phyloP scores from a whole-genome alignment of 805 yeast species.

The Candida andamanensis region DNA sequence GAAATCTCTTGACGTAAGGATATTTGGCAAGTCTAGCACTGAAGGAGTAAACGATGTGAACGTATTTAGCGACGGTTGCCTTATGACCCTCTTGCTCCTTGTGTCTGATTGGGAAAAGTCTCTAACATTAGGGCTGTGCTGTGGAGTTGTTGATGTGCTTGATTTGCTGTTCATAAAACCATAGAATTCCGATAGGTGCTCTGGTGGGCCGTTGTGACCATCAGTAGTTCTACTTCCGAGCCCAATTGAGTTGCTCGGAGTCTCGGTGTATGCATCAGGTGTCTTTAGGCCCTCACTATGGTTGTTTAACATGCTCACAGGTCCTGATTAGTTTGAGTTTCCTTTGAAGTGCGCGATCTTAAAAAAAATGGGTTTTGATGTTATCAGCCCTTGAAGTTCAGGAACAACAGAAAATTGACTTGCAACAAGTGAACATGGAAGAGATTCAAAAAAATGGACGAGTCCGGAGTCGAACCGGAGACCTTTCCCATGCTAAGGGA shows the following conservation, averaged over 20 bases:
- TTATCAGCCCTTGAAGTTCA: neutral
- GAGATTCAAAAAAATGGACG: slow-evolving; percentile 26
- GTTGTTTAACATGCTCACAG: neutral
- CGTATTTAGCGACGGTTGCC: slow-evolving; percentile 34
- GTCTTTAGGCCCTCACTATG: neutral
- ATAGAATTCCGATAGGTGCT: slow-evolving; percentile 59
- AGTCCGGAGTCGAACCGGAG: slow-evolving; percentile 43
- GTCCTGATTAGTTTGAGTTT: neutral
- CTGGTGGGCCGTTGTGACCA: slow-evolving; percentile 28
- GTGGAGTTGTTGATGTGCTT: slow-evolving; percentile 9
- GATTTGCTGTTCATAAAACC: slow-evolving; percentile 38
- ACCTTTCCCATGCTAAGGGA: slow-evolving; percentile 47
- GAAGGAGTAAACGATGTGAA: slow-evolving; percentile 48
- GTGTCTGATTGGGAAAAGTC: slow-evolving; percentile 6
- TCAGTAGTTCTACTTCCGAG: neutral
- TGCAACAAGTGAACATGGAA: no score
- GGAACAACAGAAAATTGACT: neutral
- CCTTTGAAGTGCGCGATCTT: neutral
- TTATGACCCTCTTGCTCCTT: slow-evolving; percentile 4
- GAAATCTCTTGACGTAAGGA: slow-evolving; percentile 59
- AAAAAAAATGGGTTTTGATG: neutral
- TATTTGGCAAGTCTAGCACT: slow-evolving; percentile 53
- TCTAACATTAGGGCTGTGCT: slow-evolving; percentile 9
- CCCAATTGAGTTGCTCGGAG: neutral
- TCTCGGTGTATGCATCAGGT: neutral